phyloP scores from a whole-genome alignment of 1,284 basidiomycete species.

The Volvariella surrecta region DNA sequence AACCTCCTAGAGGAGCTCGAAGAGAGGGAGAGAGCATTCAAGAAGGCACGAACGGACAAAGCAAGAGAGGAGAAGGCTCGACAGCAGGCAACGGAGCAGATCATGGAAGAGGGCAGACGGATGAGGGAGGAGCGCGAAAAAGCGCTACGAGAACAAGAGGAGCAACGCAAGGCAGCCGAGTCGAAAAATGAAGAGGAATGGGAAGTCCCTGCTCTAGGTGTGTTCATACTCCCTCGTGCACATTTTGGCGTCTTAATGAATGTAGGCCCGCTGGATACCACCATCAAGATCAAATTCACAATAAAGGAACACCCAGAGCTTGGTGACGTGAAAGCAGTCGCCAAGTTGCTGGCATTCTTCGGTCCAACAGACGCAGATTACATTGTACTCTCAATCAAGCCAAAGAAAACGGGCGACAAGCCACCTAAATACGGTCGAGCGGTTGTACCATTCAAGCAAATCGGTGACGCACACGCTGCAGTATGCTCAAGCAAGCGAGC shows the following conservation, averaged over 20 bases:
- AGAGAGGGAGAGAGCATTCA: conserved; percentile 73
- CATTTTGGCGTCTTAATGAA: conserved; percentile 2
- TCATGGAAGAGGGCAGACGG: conserved; percentile 72
- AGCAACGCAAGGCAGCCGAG: conserved; percentile 21
- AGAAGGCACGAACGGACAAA: conserved; percentile 60
- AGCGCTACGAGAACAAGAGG: conserved; percentile 37
- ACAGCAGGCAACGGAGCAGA: conserved; percentile 60
- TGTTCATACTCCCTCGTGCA: conserved; percentile 12
- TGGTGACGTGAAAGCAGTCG: conserved; percentile 40
- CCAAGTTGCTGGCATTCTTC: conserved; percentile 45
- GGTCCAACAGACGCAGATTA: conserved; percentile 53
- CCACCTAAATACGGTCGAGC: conserved; percentile 59
- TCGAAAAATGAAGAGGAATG: conserved; percentile 31
- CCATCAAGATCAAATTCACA: conserved; percentile 60
- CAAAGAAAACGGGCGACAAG: conserved; percentile 44
- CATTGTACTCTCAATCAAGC: conserved; percentile 58
- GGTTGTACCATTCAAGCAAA: conserved; percentile 64
- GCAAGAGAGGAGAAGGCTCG: conserved; percentile 46
- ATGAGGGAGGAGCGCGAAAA: conserved; percentile 63
- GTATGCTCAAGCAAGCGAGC: conserved; percentile 50
- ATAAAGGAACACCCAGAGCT: conserved; percentile 49
- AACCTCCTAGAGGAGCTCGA: conserved; percentile 79
- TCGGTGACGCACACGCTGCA: conserved; percentile 64
- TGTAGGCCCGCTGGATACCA: conserved; percentile 60
- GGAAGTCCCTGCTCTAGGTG: conserved; percentile 47